A percentile compares a stretch with the other conserved stretches of the same genome.
Evolutionary conservation across 2,329 filamentous ascomycete species (phyloP).

Genomic region (Scedosporium apiospermum): DNA sequence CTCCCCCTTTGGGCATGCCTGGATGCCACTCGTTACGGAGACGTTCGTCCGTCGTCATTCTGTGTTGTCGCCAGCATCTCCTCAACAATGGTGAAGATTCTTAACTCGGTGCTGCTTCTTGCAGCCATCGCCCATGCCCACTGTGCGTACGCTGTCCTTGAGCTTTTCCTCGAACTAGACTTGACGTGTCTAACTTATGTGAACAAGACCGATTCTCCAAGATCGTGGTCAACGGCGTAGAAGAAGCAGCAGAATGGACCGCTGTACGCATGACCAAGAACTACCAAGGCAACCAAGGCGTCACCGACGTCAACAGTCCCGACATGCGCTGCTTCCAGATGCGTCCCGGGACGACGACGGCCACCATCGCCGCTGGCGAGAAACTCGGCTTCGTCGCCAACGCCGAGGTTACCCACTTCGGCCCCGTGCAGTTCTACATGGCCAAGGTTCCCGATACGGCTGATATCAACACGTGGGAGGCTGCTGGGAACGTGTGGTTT

Average conservation of each 20-base stretch:
- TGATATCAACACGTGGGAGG: slow-evolving; percentile 21
- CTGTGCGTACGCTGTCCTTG: neutral
- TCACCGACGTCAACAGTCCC: slow-evolving; percentile 23
- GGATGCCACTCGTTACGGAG: neutral
- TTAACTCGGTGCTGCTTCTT: neutral
- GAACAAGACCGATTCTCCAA: neutral
- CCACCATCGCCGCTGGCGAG: slow-evolving; percentile 26
- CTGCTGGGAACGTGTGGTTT: slow-evolving; percentile 22
- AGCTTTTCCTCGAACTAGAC: no score
- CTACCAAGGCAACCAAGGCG: slow-evolving; percentile 23
- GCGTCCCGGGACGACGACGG: slow-evolving; percentile 18
- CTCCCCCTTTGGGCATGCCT: neutral
- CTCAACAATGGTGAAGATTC: neutral
- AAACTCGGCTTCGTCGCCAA: slow-evolving; percentile 30
- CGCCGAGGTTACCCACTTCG: slow-evolving; percentile 24
- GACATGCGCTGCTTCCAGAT: slow-evolving; percentile 13
- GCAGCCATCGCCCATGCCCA: neutral
- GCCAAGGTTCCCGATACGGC: slow-evolving; percentile 22
- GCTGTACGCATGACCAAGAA: slow-evolving; percentile 5
- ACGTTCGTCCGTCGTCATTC: neutral
- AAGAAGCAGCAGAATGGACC: slow-evolving; percentile 3
- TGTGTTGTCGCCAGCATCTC: neutral
- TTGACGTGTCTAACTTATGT: neutral
- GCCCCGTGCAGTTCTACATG: slow-evolving; percentile 27
- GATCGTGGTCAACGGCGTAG: neutral